Evolutionary conservation across 2,329 filamentous ascomycete species (phyloP).

Genomic region (Penicillium freii): DNA sequence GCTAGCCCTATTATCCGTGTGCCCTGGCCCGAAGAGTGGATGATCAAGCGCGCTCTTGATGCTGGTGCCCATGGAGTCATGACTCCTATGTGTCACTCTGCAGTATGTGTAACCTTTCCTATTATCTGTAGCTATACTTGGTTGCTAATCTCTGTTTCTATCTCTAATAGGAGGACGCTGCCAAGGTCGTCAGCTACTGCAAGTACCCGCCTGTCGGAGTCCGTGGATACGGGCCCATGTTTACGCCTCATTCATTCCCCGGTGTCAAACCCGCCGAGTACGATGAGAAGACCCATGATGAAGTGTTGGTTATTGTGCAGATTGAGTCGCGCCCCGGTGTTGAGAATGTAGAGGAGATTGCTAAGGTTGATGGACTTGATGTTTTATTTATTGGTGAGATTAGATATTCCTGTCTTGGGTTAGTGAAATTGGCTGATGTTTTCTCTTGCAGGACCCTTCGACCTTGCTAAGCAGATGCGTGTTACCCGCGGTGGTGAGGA

Average conservation of each 20-base stretch:
- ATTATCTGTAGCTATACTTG: too few species aligned
- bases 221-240: slow-evolving; percentile 40
- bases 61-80: slow-evolving; percentile 40
- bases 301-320: slow-evolving; percentile 38
- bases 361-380: slow-evolving; percentile 43
- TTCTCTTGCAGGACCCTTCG: slow-evolving; percentile 29
- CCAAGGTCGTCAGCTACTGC: slow-evolving; percentile 30
- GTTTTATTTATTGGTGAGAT: slow-evolving; percentile 39
- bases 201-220: slow-evolving; percentile 35
- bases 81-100: slow-evolving; percentile 37
- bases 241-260: slow-evolving; percentile 33
- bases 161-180: slow-evolving; percentile 25
- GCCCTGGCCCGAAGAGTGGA: slow-evolving; percentile 38
- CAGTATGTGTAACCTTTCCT: slow-evolving; percentile 12
- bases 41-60: slow-evolving; percentile 43
- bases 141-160: not conserved
- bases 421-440: not conserved
- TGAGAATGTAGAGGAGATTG: slow-evolving; percentile 47
- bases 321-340: slow-evolving; percentile 44
- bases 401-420: not conserved
- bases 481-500: slow-evolving; percentile 36
- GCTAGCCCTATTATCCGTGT: slow-evolving; percentile 38
- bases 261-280: slow-evolving; percentile 31
- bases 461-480: slow-evolving; percentile 42
- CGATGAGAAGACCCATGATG: slow-evolving; percentile 34